Base-by-base conservation (phyloP, 73 alveolate species). In the Symbiodinium pilosum region DNA sequence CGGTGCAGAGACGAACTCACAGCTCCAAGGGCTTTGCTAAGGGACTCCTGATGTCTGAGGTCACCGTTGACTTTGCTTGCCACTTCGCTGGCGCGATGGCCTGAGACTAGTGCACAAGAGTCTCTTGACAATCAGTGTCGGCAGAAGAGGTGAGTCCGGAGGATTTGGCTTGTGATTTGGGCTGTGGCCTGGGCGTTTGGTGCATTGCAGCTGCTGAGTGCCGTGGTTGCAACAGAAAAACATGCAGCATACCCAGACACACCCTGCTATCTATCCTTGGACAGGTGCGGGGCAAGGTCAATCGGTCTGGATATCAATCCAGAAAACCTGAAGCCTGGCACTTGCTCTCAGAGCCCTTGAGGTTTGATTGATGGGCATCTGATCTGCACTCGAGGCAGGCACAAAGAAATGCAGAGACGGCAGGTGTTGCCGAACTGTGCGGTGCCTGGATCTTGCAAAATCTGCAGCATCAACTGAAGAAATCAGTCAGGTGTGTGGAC, bases 101-200 rank as follows among this genome's bases (percentile, higher is more conserved):
- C 81, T 64, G 2, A 0, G 34, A 30, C 34, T n/a, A 0, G 81
- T 64, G 38, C 34, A 28, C 81, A 26, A 26, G 38, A 34, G 30
- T 38, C 34, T 64, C 39, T 64, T 26, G n/a, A 6, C 59, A 47
- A 47, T 14, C 81, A 64, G 21, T 20, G 39, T 64, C 81, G 39
- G 9, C 34, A 3, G 38, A 5, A 1, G 34, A 64, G 51, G 43
- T 77, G 24, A 32, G 87, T 43, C 68, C 91, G 26, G 39, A 43
- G 11, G 97, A 91, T 56, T 38, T 91, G 18, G 88, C 89, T 26
- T 91, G 97, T 34, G 97, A 91, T 42, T 34, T 91, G 75, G 97
- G 97, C 88, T 91, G 97, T n/a, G 97, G 97, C 87, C 77, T 91
- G 81, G 97, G 97, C 18, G 97, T 87, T 34, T 91, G 73, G 77